Percentiles rank a stretch among this genome's conserved stretches.
Conservation (phyloP, 1,284 basidiomycete species). For the Heterobasidion annosum region DNA sequence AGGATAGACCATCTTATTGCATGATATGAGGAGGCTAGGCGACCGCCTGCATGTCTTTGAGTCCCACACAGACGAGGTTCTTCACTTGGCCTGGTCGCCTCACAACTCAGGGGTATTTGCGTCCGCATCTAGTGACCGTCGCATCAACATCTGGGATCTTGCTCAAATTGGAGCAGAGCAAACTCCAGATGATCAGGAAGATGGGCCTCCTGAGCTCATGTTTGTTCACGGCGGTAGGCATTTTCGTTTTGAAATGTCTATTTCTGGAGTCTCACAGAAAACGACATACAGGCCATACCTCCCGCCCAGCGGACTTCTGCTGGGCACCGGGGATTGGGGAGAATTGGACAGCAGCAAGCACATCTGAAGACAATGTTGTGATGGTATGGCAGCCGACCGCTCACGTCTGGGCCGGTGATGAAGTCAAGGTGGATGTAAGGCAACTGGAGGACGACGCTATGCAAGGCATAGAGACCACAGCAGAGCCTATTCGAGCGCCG, state of each 20-base stretch:
- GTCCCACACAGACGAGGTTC: conserved; percentile 90
- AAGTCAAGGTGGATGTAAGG: conserved; percentile 67
- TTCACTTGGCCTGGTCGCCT: conserved; percentile 93
- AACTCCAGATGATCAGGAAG: conserved; percentile 95
- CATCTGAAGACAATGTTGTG: conserved; percentile 81
- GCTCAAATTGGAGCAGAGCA: conserved; percentile 92
- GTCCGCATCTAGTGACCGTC: conserved; percentile 85
- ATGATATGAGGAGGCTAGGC: conserved; percentile 81
- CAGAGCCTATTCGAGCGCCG: conserved; percentile 5
- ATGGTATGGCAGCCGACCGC: conserved; percentile 88
- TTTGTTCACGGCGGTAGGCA: conserved; percentile 83
- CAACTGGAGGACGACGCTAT: conserved; percentile 71
- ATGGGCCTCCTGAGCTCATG: conserved; percentile 90
- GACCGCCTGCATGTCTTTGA: conserved; percentile 88
- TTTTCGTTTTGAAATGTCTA: conserved; percentile 1
- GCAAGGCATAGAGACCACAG: conserved; percentile 56
- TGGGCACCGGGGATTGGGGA: conserved; percentile 74
- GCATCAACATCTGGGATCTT: conserved; percentile 95
- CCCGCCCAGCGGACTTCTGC: conserved; percentile 75
- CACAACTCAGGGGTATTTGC: conserved; percentile 88
- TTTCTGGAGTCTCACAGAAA: conserved; percentile 1
- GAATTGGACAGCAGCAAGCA: conserved; percentile 70
- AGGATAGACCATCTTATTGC: conserved; percentile 78
- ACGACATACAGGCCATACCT: conserved; percentile 53
- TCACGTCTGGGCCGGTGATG: conserved; percentile 80